Percentiles rank a stretch among this genome's conserved stretches.
Evolutionary conservation across 2,329 filamentous ascomycete genomes (phyloP).

Genomic region (Dactylonectria estremocensis): DNA sequence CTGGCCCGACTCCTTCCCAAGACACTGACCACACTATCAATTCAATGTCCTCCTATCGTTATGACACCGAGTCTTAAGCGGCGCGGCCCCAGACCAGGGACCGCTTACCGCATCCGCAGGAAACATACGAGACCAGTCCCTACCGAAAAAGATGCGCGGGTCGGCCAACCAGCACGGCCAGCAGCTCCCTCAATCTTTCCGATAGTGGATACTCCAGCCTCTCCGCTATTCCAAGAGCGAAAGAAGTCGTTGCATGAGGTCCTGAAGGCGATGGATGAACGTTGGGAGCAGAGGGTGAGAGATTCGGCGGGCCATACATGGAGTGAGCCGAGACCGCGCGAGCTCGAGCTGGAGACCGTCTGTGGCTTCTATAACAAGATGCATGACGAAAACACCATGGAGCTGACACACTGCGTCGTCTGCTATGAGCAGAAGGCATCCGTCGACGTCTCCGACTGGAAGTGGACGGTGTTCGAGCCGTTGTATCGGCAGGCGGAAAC

Average conservation of each 20-base stretch:
- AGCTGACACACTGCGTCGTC: background rate
- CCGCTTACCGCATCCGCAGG: background rate
- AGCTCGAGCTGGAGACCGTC: background rate
- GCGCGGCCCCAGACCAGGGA: background rate
- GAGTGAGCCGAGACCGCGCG: background rate
- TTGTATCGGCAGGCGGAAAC: background rate
- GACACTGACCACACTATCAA: background rate
- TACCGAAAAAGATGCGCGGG: background rate
- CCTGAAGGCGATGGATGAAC: background rate
- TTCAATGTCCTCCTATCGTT: background rate
- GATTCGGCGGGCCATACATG: background rate
- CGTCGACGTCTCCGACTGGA: background rate
- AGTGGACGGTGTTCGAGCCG: background rate
- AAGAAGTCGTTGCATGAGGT: background rate
- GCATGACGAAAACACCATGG: background rate
- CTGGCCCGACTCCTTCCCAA: background rate
- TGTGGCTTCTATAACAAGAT: background rate
- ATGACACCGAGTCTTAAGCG: background rate
- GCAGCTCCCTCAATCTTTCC: background rate
- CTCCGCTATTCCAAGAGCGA: background rate
- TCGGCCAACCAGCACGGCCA: background rate
- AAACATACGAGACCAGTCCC: background rate
- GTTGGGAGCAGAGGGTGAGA: background rate
- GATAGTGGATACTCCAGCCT: background rate
- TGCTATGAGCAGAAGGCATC: background rate